Conservation (phyloP, 2,329 filamentous ascomycete species). For the Ilyonectria destructans region DNA sequence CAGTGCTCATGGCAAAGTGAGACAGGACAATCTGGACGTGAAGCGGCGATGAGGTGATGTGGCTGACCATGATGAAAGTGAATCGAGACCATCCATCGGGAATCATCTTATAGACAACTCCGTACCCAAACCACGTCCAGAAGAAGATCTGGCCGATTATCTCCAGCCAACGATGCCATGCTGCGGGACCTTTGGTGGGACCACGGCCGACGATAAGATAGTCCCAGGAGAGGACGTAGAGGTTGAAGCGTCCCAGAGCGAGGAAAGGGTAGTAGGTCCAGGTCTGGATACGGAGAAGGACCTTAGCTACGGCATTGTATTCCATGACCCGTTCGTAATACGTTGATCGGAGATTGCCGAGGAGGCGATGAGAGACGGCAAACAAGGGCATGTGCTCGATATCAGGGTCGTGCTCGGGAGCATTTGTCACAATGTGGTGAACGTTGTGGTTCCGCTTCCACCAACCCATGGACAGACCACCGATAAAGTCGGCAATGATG, state of each 20-base stretch:
- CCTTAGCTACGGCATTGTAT: slow-evolving; percentile 82
- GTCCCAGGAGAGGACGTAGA: slow-evolving; percentile 87
- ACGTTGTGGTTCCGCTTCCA: slow-evolving; percentile 98
- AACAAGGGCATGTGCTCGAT: slow-evolving; percentile 94
- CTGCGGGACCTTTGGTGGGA: slow-evolving; percentile 82
- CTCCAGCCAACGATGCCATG: slow-evolving; percentile 90
- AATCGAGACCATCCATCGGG: slow-evolving; percentile 80
- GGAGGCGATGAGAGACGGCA: slow-evolving; percentile 86
- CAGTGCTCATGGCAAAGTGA: slow-evolving; percentile 94
- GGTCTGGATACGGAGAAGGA: slow-evolving; percentile 81
- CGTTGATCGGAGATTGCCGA: slow-evolving; percentile 81
- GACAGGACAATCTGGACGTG: slow-evolving; percentile 94
- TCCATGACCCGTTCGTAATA: slow-evolving; percentile 88
- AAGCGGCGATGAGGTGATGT: slow-evolving; percentile 85
- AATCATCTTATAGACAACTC: slow-evolving; percentile 81
- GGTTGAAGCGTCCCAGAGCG: slow-evolving; percentile 87
- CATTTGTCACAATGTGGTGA: slow-evolving; percentile 96
- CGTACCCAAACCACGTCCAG: slow-evolving; percentile 90
- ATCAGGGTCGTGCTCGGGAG: slow-evolving; percentile 95
- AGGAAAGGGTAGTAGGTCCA: slow-evolving; percentile 90
- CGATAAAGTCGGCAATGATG: slow-evolving; percentile 89
- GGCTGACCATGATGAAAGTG: slow-evolving; percentile 84
- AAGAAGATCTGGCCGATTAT: slow-evolving; percentile 84
- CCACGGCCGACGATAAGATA: slow-evolving; percentile 81
- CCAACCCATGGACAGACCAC: slow-evolving; percentile 93